Evolutionary conservation across 2,329 filamentous ascomycete genomes (phyloP), one percentile per base, ranked within the genome.

Genomic region (Talaromyces funiculosus): DNA sequence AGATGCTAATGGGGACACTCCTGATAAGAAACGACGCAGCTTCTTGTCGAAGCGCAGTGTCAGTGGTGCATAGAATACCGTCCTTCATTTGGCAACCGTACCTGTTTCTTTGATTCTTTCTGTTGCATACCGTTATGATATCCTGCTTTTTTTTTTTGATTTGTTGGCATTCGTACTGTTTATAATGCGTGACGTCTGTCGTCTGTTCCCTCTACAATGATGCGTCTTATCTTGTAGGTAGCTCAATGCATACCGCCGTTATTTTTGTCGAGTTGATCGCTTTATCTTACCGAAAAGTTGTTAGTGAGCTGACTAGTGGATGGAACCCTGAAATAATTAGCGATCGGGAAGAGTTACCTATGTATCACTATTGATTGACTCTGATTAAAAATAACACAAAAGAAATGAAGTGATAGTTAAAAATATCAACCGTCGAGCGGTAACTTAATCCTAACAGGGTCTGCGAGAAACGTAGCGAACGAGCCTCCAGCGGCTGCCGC

Each of bases 11-110:
- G 53, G 67, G 26, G 76, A 76, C 20, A 77, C 74, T 56, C 76
- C 76, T 0, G 75, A 77, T 45, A 76, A 74, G 35, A 73, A 71
- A 57, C 73, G 78, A 53, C 75, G 80, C 59, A 78, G 78, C 55
- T 75, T 83, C 65, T 69, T 82, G 62, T 74, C 73, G 57, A 76
- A 80, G 67, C 72, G 78, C 47, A 75, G 73, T 63, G 63, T 72
- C 63, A 74, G 73, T 57, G 72, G 72, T 16, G 69, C 63, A 35
- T 73, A 61, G 63, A 29, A 7, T 26, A 18, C n/a, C 18, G 26
- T 33, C 45, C 26, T 49, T 49, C 45, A 4, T 49, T 49, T 33
- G 26, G 8, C 26, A 31, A 49, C 7, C 18, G 40, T 42, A 42
- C 14, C 35, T 51, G 47, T 51, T 20, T 51, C 29, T 51, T 35